Base-by-base conservation (phyloP, 2,329 filamentous ascomycete genomes). In the Verticillium tricorpus region DNA sequence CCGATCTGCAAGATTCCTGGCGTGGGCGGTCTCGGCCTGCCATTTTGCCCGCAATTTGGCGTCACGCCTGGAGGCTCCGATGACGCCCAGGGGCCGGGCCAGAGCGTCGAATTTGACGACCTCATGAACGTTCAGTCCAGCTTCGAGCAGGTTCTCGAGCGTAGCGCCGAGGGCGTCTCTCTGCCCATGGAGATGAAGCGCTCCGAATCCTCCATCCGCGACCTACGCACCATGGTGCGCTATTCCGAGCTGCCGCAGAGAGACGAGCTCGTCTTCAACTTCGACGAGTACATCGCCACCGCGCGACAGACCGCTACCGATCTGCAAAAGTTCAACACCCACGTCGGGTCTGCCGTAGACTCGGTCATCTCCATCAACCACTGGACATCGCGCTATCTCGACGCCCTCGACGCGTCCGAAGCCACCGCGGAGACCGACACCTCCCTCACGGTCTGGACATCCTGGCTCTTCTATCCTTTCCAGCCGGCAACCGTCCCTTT, bases 101-200 rank as follows among this genome's bases (percentile, higher is more conserved):
- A 67, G 56, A 64, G 68, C 25, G 77, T 88, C 55, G 88, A 93
- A 68, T 94, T 94, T 67, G 88, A 92, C 65, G 84, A 88, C 57
- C 81, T 96, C 25, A 89, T 95, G 80, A 81, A 81, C 19, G 85
- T 90, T 1, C 91, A 96, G 73, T 80, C 84, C n/a, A 83, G 87
- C 32, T 92, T 96, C 61, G 90, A 93, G 73, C 85, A 89, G 62
- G 86, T 95, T 1, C 76, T 95, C 4, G 85, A 91, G 66, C 85
- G 86, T 62, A 86, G 85, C 17, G 83, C 86, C 1, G 82, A 87
- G 25, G 85, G 87, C 1, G 85, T 88, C 1, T 86, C 85, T 1
- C 76, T 95, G 3, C 91, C 91, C 0, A 80, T 90, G 67, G 89
- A 92, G 67, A 93, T 95, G 87, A 93, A 92, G 76, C 84, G 86